Evolutionary conservation across 106 monocot genomes (phyloP).

Genomic region (Amphibolis antarctica): DNA sequence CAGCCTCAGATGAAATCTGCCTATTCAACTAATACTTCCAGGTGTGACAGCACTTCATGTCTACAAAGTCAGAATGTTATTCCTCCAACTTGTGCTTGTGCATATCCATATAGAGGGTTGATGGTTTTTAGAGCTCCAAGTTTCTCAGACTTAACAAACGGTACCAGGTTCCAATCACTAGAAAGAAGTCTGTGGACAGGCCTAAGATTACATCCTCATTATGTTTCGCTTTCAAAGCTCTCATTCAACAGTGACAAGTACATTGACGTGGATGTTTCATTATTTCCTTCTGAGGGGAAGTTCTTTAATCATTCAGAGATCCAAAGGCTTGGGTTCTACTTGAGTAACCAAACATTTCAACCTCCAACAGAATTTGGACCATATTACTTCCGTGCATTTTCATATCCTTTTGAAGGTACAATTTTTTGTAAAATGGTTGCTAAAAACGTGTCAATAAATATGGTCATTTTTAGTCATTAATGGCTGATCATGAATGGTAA

Average conservation of each 20-base stretch:
- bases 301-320: constrained; percentile 33
- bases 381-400: constrained; percentile 22
- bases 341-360: constrained; percentile 43
- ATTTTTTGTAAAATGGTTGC: constrained; percentile 19
- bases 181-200: constrained; percentile 8
- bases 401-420: constrained; percentile 18
- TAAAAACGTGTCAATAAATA: not conserved
- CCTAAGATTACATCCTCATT: constrained; percentile 7
- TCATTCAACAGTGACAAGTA: constrained; percentile 28
- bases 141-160: constrained; percentile 24
- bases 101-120: constrained; percentile 33
- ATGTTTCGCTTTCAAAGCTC: constrained; percentile 15
- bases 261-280: constrained; percentile 26
- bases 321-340: constrained; percentile 24
- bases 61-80: not conserved
- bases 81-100: constrained; percentile 21
- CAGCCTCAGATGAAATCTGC: not conserved
- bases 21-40: constrained; percentile 3
- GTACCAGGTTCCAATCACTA: constrained; percentile 12
- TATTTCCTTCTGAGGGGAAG: constrained; percentile 25
- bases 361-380: constrained; percentile 41
- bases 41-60: constrained; percentile 7
- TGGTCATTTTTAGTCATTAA: constrained; percentile 10
- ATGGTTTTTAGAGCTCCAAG: constrained; percentile 52
- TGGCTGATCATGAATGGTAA: constrained; percentile 9